Percentiles rank a stretch among this genome's conserved stretches.
Conservation (phyloP, 768 basidiomycete genomes). For the Panellus pusillus region DNA sequence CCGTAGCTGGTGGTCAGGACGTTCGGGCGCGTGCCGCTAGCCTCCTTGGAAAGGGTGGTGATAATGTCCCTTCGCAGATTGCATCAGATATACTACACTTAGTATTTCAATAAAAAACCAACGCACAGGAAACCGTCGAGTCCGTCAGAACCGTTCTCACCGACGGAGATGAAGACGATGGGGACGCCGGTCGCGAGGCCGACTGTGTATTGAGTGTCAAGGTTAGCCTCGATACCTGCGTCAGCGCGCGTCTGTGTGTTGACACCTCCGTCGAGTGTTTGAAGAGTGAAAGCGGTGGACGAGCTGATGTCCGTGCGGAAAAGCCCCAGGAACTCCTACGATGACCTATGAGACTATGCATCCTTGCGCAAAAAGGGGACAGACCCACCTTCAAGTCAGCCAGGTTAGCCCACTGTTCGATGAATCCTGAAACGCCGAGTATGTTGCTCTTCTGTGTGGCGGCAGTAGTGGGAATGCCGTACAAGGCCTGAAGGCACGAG, state of each 20-base stretch:
- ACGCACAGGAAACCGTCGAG: conserved; percentile 18
- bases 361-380: neutral
- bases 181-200: conserved; percentile 37
- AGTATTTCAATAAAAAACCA: neutral
- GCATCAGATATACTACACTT: neutral
- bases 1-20: conserved; percentile 25
- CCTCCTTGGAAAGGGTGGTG: conserved; percentile 20
- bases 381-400: conserved; percentile 4
- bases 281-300: conserved; percentile 33
- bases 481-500: conserved; percentile 28
- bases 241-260: conserved; percentile 30
- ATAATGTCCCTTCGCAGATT: conserved; percentile 34
- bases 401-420: conserved; percentile 14
- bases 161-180: conserved; percentile 34
- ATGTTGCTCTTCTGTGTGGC: conserved; percentile 24
- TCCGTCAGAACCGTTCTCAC: conserved; percentile 30
- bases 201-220: conserved; percentile 35
- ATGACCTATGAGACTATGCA: conserved; percentile 32
- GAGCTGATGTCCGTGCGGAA: conserved; percentile 33
- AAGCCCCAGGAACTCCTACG: conserved; percentile 25
- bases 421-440: conserved; percentile 26
- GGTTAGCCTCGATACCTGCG: conserved; percentile 36
- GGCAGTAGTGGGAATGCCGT: conserved; percentile 26
- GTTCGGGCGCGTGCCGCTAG: conserved; percentile 18
- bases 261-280: conserved; percentile 36